Evolutionary conservation across 352 stramenopile genomes (phyloP), one percentile per base, ranked within the genome.

Genomic region (Thalassiosira hispida): DNA sequence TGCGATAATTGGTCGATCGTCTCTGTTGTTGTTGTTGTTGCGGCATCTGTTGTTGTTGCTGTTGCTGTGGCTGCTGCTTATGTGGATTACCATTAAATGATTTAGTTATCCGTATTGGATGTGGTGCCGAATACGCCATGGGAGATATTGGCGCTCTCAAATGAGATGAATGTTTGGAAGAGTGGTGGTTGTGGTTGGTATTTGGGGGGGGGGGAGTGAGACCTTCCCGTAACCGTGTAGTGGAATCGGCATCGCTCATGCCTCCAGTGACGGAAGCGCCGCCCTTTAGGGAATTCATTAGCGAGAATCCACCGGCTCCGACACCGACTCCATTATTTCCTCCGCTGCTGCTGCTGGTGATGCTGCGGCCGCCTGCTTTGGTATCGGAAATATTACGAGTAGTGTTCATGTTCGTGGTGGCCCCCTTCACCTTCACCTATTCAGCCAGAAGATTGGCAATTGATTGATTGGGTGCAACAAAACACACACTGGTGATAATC

Each of bases 1-100:
- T 55, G 25, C 74, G 65, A 69, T 83, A 83, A n/a, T 61, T 73
- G 38, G 66, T 46, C 29, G 57, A 55, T 62, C 74, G 57, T 57
- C 74, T 73, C 22, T 70, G 49, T 23, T 77, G 71, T 35, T 67
- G 71, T 27, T 42, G 38, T 23, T 44, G 35, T 4, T 73, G 27
- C n/a, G 53, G 64, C 16, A 64, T 49, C 6, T 61, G 44, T 42
- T 74, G 49, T 0, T 63, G 33, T 14, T 64, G 33, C 33, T 42
- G 38, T 23, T 44, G 35, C 2, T 73, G 31, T 44, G 25, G 22
- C 23, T 44, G 35, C 0, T 73, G 18, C 38, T 73, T 51, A 7
- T 51, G 31, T 0, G 60, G 42, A 57, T 20, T 47, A 9, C 51
- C 33, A n/a, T 51, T 65, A 35, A 55, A 38, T 64, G 64, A 53